Evolutionary conservation across 305 asterid species (phyloP).

Genomic region (Ruellia speciosa): DNA sequence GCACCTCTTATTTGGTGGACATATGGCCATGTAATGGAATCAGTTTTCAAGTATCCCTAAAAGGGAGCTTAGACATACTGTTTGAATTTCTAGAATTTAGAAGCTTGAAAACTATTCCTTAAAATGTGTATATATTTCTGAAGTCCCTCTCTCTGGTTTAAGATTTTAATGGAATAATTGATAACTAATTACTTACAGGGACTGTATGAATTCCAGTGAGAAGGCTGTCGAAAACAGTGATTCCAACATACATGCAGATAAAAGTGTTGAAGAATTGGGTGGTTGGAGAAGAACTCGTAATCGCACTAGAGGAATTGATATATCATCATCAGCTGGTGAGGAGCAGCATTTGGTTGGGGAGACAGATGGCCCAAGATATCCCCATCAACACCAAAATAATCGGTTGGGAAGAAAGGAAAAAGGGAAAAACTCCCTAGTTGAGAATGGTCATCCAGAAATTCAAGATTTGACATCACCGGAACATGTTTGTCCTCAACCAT

Average conservation of each 20-base stretch:
- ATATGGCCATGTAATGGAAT: too few relatives aligned
- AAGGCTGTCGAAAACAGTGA: conserved; percentile 30
- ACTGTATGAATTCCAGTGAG: conserved; percentile 23
- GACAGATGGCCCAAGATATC: conserved; percentile 18
- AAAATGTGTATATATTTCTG: not conserved
- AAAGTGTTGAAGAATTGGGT: conserved; percentile 29
- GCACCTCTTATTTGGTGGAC: too few relatives aligned
- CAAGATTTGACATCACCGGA: conserved; percentile 29
- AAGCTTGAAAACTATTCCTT: not conserved
- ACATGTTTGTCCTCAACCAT: conserved; percentile 28
- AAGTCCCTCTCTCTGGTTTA: not conserved
- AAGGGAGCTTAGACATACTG: too few relatives aligned
- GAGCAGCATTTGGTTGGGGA: conserved; percentile 9
- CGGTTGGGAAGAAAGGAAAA: conserved; percentile 30
- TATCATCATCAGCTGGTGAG: conserved; percentile 24
- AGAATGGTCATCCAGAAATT: conserved; percentile 19
- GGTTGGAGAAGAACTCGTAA: conserved; percentile 57
- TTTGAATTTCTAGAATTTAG: too few relatives aligned
- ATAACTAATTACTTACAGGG: conserved; percentile 32
- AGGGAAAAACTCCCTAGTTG: conserved; percentile 26
- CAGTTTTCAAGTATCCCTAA: too few relatives aligned
- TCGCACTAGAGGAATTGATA: conserved; percentile 27
- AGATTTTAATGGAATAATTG: conserved; percentile 5
- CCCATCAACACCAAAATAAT: conserved; percentile 28
- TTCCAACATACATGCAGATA: conserved; percentile 19